Evolutionary conservation across 2,329 filamentous ascomycete species (phyloP), one percentile per base, ranked within the genome.

Genomic region (Aphanocladium album): DNA sequence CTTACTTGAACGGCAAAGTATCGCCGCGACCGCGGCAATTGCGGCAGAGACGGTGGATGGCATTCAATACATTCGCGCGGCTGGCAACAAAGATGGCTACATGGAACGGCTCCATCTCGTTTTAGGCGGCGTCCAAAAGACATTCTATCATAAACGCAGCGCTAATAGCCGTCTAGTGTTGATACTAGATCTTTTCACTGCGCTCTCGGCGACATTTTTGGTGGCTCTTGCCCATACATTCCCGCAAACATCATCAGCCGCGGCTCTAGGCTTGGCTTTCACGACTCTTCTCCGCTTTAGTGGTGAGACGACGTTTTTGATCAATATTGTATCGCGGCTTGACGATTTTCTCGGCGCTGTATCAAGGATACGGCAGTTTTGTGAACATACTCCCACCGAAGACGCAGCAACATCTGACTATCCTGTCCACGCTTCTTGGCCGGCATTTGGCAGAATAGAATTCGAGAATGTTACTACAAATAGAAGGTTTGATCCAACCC

Each of bases 1-100:
- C 35, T 73, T 80, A 16, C 67, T 85, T 25, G 82, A 84, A 51
- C 72, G 84, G 1, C 80, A 84, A 63, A 75, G 80, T 1, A 78
- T 78, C 49, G 75, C 81, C 0, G 77, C 76, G 0, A 71, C 84
- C 0, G 79, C 68, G 25, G 71, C 70, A 1, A 71, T 64, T 46
- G 72, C 77, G 12, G 57, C 77, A 5, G 75, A 78, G 62, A 72
- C 74, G 1, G 69, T 21, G 39, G 60, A 67, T 50, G 63, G 68
- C 5, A 37, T 69, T 7, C 62, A 64, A 16, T 67, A 65, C 1
- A 68, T 70, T 25, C 66, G 66, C 21, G 64, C 66, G 2, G 67
- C 65, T 9, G 64, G 62, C 12, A 68, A 64, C 62, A 52, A 47
- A 2, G 12, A 14, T 1, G 67, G 70, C 3, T 74, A 77, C 59